phyloP scores from a whole-genome alignment of 345 rosid genomes.

The Excoecaria cochinchinensis region DNA sequence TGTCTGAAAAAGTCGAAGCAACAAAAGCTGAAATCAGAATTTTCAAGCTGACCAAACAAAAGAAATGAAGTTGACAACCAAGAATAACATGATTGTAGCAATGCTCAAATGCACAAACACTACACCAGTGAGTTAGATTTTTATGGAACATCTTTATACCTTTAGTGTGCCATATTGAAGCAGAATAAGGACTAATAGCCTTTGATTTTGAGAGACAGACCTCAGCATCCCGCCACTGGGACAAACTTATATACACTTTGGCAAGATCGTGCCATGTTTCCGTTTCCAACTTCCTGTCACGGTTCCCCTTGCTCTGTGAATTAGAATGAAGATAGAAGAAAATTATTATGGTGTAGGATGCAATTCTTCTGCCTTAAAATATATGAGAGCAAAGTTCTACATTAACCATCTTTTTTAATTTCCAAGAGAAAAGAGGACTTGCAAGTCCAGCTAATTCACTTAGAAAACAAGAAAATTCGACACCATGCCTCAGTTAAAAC shows the following conservation, averaged over 20 bases:
- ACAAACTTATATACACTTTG: constrained; percentile 56
- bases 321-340: background rate
- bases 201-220: constrained; percentile 68
- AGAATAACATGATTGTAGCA: no score
- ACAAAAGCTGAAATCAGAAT: background rate
- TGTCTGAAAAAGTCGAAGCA: background rate
- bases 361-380: background rate
- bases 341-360: background rate
- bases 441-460: no score
- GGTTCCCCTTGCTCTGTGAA: constrained; percentile 45
- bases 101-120: background rate
- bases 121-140: background rate
- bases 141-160: constrained; percentile 35
- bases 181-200: constrained; percentile 54
- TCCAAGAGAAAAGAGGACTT: no score
- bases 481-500: no score
- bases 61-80: background rate
- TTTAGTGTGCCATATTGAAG: constrained; percentile 53
- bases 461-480: no score
- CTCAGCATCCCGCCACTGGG: constrained; percentile 77
- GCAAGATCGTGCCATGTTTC: constrained; percentile 83
- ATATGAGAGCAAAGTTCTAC: background rate
- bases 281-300: constrained; percentile 49
- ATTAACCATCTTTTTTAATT: no score
- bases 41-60: no score